Evolutionary conservation across 345 rosid species (phyloP), one percentile per base, ranked within the genome.

Genomic region (Euphorbia tirucalli): DNA sequence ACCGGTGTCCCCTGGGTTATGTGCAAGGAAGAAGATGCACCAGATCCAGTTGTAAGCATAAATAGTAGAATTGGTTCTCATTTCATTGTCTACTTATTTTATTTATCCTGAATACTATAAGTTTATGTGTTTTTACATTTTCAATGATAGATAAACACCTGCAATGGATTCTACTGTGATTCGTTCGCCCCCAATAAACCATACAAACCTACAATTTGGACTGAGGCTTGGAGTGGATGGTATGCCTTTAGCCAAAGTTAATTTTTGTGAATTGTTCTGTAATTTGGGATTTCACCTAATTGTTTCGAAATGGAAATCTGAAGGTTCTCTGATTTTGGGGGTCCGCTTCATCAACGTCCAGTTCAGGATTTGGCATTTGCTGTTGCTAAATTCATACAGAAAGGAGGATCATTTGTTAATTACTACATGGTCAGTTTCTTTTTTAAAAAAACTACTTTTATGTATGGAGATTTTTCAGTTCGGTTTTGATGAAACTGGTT

Each of bases 161-260:
- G 99, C 92, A 96, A 96, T 71, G 98, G 99, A 59, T 96, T 96
- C 82, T 96, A 96, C 85, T 96, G 99, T 69, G 97, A 96, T 77
- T 71, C 88, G n/a, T 96, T 96, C 80, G n/a, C 90, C 56, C 98
- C 99, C 3, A 96, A 96, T 83, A 90, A 89, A 73, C 96, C 96
- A 46, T 93, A 93, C 83, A 96, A 96, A 81, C 99, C 99, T 48
- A 81, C 88, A 21, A 84, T 96, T 25, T 96, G 99, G 99, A 96
- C 99, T 27, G 99, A 96, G 79, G 96, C 98, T 72, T 96, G 99
- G 99, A 96, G 93, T 73, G 99, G 99, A 80, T 96, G 99, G 99
- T 92, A 85, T 58, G 81, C 32, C 7, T 28, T 54, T 65, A 10
- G 16, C 3, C 43, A 14, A 57, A 19, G 13, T 30, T 60, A 62